phyloP scores from a whole-genome alignment of 768 basidiomycete genomes.

The Auricularia sp. region DNA sequence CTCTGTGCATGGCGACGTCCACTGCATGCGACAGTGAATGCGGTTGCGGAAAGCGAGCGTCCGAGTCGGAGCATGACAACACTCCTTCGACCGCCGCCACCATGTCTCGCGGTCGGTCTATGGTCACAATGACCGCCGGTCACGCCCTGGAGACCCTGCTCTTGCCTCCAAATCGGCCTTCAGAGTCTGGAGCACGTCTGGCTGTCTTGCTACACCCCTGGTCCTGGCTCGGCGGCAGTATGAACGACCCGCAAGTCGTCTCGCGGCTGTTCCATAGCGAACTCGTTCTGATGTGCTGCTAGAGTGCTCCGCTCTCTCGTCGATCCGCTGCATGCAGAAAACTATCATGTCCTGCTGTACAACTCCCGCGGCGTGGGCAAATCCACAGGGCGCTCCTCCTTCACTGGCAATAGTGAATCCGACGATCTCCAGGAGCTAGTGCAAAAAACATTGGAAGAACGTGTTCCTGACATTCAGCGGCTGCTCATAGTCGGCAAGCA shows the following conservation, averaged over 20 bases:
- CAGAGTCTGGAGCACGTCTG: background rate
- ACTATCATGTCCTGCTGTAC: slow-evolving; percentile 55
- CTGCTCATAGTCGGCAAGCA: slow-evolving; percentile 53
- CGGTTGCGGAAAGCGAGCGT: background rate
- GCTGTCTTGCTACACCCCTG: slow-evolving; percentile 76
- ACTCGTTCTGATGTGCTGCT: slow-evolving; percentile 14
- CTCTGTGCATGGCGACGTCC: background rate
- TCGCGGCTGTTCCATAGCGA: background rate
- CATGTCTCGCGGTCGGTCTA: background rate
- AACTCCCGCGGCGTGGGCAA: slow-evolving; percentile 71
- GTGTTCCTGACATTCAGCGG: slow-evolving; percentile 31
- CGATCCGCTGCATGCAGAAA: slow-evolving; percentile 27
- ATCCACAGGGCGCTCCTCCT: slow-evolving; percentile 62
- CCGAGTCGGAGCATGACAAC: background rate
- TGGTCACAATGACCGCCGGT: background rate
- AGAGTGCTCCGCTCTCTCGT: slow-evolving; percentile 26
- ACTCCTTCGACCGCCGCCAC: background rate
- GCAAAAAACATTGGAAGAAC: slow-evolving; percentile 36
- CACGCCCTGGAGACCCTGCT: background rate
- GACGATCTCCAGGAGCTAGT: slow-evolving; percentile 59
- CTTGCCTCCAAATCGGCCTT: background rate
- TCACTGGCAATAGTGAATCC: slow-evolving; percentile 62
- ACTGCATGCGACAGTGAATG: background rate
- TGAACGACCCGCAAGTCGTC: slow-evolving; percentile 60
- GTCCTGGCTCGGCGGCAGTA: slow-evolving; percentile 73